A percentile compares a stretch with the other conserved stretches of the same genome.
These are phyloP conservation scores for Fusarium camptoceras DNA, from an alignment of 2,329 filamentous ascomycete genomes.

Conservation along the genomic window DNA sequence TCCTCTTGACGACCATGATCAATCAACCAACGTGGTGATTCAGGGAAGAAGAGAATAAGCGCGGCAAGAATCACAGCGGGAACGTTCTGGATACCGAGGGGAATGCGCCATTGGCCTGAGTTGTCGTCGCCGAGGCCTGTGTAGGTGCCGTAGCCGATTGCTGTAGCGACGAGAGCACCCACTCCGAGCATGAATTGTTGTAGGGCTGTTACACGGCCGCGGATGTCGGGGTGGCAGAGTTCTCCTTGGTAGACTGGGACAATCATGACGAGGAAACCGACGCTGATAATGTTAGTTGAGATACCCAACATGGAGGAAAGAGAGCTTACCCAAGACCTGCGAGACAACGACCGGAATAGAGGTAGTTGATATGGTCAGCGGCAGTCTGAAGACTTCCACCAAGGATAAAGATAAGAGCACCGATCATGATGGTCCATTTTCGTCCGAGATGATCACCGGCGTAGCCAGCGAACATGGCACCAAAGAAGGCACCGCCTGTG, in stretches of 20 bases:
- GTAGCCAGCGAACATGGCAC: conserved; percentile 73
- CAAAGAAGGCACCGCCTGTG: conserved; percentile 80
- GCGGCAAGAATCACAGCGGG: conserved; percentile 34
- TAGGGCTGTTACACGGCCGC: conserved; percentile 78
- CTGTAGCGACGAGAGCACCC: conserved; percentile 69
- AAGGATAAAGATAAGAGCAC: conserved; percentile 76
- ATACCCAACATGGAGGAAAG: not conserved
- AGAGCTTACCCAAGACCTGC: conserved; percentile 60
- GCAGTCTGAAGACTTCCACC: conserved; percentile 81
- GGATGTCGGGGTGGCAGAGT: conserved; percentile 80
- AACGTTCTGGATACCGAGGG: conserved; percentile 32
- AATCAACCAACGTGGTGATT: conserved; percentile 62
- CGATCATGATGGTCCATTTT: conserved; percentile 77
- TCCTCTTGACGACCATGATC: conserved; percentile 74
- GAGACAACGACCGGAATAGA: conserved; percentile 77
- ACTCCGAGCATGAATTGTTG: conserved; percentile 86
- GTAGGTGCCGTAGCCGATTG: conserved; percentile 27
- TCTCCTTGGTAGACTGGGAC: conserved; percentile 80
- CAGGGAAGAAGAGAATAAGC: conserved; percentile 38
- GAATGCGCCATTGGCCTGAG: conserved; percentile 38
- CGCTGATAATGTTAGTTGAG: conserved; percentile 50
- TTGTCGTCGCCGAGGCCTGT: not conserved
- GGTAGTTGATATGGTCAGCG: conserved; percentile 66
- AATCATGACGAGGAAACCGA: conserved; percentile 57
- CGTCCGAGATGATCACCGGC: conserved; percentile 72